Base-by-base conservation (phyloP, 352 stramenopile genomes). In the Peronosclerospora sorghi region DNA sequence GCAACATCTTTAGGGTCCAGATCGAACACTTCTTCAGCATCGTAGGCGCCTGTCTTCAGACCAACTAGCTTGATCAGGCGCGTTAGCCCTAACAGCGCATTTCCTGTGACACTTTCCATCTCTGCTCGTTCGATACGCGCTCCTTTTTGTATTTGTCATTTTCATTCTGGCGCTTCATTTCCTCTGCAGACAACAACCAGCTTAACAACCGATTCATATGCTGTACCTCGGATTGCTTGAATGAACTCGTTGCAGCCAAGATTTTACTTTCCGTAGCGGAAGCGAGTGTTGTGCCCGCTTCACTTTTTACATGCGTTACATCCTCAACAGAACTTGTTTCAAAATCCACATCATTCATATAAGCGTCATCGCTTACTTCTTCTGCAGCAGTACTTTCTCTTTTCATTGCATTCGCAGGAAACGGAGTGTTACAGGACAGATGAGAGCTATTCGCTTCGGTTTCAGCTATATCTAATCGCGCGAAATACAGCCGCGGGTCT, bases 181-280 rank as follows among this genome's bases (percentile, higher is more conserved):
- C 81, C 32, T 94, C 81, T 0, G 73, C 78, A 21, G 81, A 94
- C 19, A 94, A 53, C 17, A 94, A 53, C 81, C 81, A 94, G 28
- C 84, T 70, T 24, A 94, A 55, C 41, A 94, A 51, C 1, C 81
- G 76, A 48, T 94, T 94, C 81, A 94, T 94, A 41, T 86, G 73
- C 51, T 94, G 81, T 45, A 94, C 81, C 43, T 94, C 81, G 0
- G 81, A 78, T 45, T 90, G 78, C 54, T 87, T 89, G 42, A 87
- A 94, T 26, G 68, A 71, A 34, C 62, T 65, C 3, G 64, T 32
- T 29, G 42, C 19, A 9, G 28, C 27, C n/a, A n/a, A n/a, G 4
- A 35, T 40, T 37, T 41, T 46, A 15, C 38, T 55, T 14, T 14
- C 41, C 35, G 4, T 20, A 14, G 38, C 32, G 12, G 37, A 19